These are phyloP conservation scores for Schwanniomyces sp. DNA, from an alignment of 805 yeast genomes.

Conservation along the genomic window DNA sequence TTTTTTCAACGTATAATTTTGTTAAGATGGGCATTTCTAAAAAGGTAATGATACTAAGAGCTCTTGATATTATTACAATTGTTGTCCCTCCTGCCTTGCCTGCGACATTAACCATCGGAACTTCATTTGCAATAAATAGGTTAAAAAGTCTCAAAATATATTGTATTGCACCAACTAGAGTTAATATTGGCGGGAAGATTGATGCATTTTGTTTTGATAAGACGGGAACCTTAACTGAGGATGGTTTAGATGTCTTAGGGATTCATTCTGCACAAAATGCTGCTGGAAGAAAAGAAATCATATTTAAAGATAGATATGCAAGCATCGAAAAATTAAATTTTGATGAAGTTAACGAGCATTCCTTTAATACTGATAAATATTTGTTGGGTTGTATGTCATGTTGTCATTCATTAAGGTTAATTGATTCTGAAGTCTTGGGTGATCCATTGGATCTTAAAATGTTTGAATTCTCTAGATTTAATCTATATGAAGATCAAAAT, in stretches of 20 bases:
- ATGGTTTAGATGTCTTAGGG: conserved; percentile 85
- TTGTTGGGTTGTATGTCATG: conserved; percentile 56
- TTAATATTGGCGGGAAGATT: conserved; percentile 93
- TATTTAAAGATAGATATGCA: conserved; percentile 28
- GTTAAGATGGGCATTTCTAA: conserved; percentile 71
- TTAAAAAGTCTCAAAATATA: conserved; percentile 64
- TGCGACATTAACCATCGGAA: conserved; percentile 95
- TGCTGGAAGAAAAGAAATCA: conserved; percentile 37
- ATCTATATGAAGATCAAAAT: conserved; percentile 59
- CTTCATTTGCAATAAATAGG: conserved; percentile 84
- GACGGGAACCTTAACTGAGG: conserved; percentile 97
- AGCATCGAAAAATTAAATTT: conserved; percentile 9
- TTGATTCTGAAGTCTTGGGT: conserved; percentile 81
- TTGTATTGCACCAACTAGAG: conserved; percentile 92
- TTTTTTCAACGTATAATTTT: conserved; percentile 80
- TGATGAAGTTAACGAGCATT: conserved; percentile 12
- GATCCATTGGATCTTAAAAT: conserved; percentile 93
- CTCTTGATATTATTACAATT: conserved; percentile 90
- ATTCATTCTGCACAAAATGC: conserved; percentile 45
- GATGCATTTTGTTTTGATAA: conserved; percentile 93
- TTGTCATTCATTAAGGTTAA: conserved; percentile 82
- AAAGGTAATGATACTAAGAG: conserved; percentile 75
- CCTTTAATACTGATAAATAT: conserved; percentile 27
- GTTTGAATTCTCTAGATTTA: conserved; percentile 88
- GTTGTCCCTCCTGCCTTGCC: conserved; percentile 99